Percentiles rank a stretch among this genome's conserved stretches.
Conservation (phyloP, 768 basidiomycete species). For the Boletellus ananas region DNA sequence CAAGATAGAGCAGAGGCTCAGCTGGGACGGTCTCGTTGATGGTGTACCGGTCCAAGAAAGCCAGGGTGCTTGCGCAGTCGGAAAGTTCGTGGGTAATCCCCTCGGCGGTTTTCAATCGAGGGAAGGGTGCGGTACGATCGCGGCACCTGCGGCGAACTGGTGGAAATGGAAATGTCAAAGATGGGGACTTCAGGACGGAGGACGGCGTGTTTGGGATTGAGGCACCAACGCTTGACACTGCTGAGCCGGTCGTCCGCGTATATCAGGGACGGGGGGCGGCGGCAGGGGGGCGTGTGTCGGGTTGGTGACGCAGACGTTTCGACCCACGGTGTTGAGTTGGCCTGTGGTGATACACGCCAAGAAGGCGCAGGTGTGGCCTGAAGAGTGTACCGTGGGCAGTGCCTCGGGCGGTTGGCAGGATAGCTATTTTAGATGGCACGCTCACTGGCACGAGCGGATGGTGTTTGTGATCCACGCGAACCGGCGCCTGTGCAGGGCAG, state of each 20-base stretch:
- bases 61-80: not conserved
- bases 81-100: constrained; percentile 3
- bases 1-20: not conserved
- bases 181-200: not conserved
- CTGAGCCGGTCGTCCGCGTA: not conserved
- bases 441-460: not conserved
- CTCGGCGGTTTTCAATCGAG: constrained; percentile 17
- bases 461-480: constrained; percentile 15
- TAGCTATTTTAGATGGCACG: not conserved
- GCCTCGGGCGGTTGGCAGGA: not conserved
- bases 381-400: constrained; percentile 6
- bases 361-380: not conserved
- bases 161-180: constrained; percentile 9
- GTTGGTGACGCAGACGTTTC: not conserved
- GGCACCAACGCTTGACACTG: constrained; percentile 1
- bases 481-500: constrained; percentile 3
- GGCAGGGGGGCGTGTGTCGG: not conserved
- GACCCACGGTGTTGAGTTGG: constrained; percentile 4
- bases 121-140: constrained; percentile 10
- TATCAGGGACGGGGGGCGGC: constrained; percentile 6
- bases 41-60: not conserved
- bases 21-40: constrained; percentile 4
- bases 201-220: constrained; percentile 1
- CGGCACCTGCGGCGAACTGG: constrained; percentile 15
- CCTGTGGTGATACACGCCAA: not conserved